phyloP scores from a whole-genome alignment of 1,284 basidiomycete species.

The Melampsora larici-populina region DNA sequence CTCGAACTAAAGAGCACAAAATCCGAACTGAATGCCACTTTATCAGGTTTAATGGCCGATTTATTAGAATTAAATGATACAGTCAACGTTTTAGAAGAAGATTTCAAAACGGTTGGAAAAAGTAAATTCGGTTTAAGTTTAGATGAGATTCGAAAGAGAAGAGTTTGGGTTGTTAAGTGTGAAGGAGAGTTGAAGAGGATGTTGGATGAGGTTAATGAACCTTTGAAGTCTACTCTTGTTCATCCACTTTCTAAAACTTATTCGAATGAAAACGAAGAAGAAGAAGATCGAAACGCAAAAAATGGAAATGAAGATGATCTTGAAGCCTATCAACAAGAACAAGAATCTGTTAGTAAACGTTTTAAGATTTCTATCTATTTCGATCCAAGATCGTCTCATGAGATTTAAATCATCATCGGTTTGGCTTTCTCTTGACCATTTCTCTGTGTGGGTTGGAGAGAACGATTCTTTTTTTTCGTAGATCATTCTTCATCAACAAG shows the following conservation, averaged over 20 bases:
- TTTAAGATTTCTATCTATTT: no score
- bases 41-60: conserved; percentile 17
- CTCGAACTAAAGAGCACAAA: not conserved
- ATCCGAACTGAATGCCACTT: conserved; percentile 16
- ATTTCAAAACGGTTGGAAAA: not conserved
- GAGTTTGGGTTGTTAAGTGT: conserved; percentile 13
- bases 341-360: conserved; percentile 2
- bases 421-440: not conserved
- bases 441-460: no score
- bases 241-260: not conserved
- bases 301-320: conserved; percentile 7
- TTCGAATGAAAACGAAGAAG: no score
- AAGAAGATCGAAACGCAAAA: no score
- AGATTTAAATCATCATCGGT: not conserved
- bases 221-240: no score
- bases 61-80: conserved; percentile 26
- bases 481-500: conserved; percentile 80
- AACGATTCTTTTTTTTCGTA: conserved; percentile 51
- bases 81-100: conserved; percentile 24
- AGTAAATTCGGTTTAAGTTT: conserved; percentile 23
- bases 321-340: conserved; percentile 22
- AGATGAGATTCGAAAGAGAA: conserved; percentile 15
- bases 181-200: conserved; percentile 4
- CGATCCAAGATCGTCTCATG: no score
- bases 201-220: not conserved